Conservation (phyloP, 257 asterid species). For the Lycium ferocissimum region DNA sequence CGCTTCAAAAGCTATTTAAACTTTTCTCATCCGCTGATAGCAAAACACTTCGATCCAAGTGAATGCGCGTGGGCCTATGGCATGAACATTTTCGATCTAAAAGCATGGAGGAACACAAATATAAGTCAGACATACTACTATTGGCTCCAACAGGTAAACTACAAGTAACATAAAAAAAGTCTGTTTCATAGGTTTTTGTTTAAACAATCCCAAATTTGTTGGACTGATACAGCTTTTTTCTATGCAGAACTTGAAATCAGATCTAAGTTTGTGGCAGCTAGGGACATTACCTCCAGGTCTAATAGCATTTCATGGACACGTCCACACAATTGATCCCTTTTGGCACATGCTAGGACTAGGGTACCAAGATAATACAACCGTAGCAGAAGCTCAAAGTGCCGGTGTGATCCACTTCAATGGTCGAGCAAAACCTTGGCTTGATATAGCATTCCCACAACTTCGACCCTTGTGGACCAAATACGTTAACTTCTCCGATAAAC, state of each 20-base stretch:
- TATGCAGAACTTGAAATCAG: constrained; percentile 86
- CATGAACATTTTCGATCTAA: constrained; percentile 88
- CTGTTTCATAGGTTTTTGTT: neutral
- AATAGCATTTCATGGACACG: constrained; percentile 88
- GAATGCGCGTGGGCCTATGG: constrained; percentile 99
- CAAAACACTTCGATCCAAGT: constrained; percentile 64
- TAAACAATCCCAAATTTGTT: neutral
- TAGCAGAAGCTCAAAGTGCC: constrained; percentile 72
- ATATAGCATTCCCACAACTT: constrained; percentile 89
- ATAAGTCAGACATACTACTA: constrained; percentile 78
- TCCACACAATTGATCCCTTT: constrained; percentile 71
- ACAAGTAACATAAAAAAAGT: neutral
- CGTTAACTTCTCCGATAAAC: constrained; percentile 73
- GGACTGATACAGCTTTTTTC: neutral
- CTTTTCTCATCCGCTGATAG: constrained; percentile 92
- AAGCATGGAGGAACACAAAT: constrained; percentile 88
- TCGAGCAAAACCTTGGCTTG: constrained; percentile 99
- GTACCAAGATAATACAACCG: constrained; percentile 81
- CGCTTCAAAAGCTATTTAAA: constrained; percentile 82
- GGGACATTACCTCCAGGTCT: constrained; percentile 97
- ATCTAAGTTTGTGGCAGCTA: constrained; percentile 94
- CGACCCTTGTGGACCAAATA: constrained; percentile 84
- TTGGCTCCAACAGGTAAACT: constrained; percentile 83
- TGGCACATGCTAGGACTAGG: constrained; percentile 99
- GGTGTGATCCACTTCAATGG: constrained; percentile 94